Evolutionary conservation across 2,329 filamentous ascomycete species (phyloP).

Genomic region (Falciphora oryzae): DNA sequence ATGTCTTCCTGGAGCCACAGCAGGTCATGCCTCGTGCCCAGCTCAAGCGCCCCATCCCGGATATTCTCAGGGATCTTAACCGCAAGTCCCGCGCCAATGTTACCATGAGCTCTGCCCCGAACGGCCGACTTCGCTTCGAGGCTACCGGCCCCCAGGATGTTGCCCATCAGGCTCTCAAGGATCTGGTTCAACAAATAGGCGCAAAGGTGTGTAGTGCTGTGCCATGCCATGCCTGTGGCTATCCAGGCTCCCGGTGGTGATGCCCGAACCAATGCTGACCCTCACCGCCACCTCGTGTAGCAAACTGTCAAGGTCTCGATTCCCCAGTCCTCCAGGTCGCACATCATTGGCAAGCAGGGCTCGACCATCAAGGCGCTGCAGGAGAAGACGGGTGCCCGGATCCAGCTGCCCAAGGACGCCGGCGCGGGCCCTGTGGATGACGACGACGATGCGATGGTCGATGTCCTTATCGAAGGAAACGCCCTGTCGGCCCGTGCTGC

Average conservation of each 20-base stretch:
- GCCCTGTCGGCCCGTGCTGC: slow-evolving; percentile 81
- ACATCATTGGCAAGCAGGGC: slow-evolving; percentile 91
- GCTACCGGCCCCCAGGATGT: slow-evolving; percentile 78
- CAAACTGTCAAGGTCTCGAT: slow-evolving; percentile 68
- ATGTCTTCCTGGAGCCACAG: slow-evolving; percentile 65
- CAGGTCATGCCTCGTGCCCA: slow-evolving; percentile 72
- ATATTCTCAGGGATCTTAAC: slow-evolving; percentile 88
- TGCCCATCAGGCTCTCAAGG: slow-evolving; percentile 82
- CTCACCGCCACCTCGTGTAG: slow-evolving; percentile 21
- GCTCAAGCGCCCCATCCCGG: slow-evolving; percentile 77
- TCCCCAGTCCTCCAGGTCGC: slow-evolving; percentile 74
- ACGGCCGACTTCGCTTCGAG: slow-evolving; percentile 72
- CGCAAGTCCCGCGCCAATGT: slow-evolving; percentile 84
- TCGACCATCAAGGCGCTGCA: slow-evolving; percentile 85
- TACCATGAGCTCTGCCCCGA: slow-evolving; percentile 66
- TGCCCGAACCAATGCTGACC: slow-evolving; percentile 6
- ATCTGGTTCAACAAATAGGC: slow-evolving; percentile 82
- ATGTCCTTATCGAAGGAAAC: slow-evolving; percentile 88
- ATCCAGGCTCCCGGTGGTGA: not conserved
- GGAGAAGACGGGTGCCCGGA: slow-evolving; percentile 81
- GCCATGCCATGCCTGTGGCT: not conserved
- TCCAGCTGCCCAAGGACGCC: slow-evolving; percentile 78
- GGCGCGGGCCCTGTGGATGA: slow-evolving; percentile 55
- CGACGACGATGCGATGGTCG: slow-evolving; percentile 75
- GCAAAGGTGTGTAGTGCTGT: slow-evolving; percentile 56